phyloP scores from a whole-genome alignment of 306 rosid species.

The Medicago lupulina region DNA sequence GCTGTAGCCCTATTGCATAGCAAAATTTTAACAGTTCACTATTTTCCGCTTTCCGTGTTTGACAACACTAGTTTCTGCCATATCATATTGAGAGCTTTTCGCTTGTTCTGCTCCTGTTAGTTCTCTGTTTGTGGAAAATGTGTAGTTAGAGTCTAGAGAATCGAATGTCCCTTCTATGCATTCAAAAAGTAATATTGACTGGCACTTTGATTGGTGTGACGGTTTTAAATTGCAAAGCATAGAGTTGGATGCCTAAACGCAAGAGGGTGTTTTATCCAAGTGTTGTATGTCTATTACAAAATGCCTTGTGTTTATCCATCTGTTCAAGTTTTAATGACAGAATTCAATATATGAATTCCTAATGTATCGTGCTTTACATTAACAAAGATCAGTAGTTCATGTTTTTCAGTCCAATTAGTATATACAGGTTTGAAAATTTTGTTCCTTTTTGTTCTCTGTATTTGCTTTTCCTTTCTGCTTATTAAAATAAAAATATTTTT shows the following conservation, averaged over 20 bases:
- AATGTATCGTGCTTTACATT: neutral
- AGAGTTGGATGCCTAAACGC: neutral
- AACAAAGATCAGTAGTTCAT: neutral
- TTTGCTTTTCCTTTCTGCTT: too few relatives aligned
- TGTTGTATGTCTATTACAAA: neutral
- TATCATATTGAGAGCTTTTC: neutral
- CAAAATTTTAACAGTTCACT: too few relatives aligned
- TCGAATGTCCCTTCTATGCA: neutral
- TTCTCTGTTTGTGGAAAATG: slow-evolving; percentile 1
- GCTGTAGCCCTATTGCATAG: too few relatives aligned
- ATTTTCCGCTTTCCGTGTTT: too few relatives aligned
- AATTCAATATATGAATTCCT: neutral
- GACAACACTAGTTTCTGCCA: too few relatives aligned
- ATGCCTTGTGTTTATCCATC: neutral
- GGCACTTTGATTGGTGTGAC: neutral
- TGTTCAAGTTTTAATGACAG: neutral
- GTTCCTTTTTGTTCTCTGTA: neutral
- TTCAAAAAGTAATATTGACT: neutral
- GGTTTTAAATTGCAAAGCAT: neutral
- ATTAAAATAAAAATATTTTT: too few relatives aligned
- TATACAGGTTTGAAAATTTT: neutral
- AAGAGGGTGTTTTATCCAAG: neutral
- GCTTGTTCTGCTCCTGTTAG: neutral
- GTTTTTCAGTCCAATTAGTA: neutral
- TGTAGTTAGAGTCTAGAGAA: neutral